A percentile compares a stretch with the other conserved stretches of the same genome.
Evolutionary conservation across 805 yeast species (phyloP).

Genomic region (Lipomyces yamanashiensis): DNA sequence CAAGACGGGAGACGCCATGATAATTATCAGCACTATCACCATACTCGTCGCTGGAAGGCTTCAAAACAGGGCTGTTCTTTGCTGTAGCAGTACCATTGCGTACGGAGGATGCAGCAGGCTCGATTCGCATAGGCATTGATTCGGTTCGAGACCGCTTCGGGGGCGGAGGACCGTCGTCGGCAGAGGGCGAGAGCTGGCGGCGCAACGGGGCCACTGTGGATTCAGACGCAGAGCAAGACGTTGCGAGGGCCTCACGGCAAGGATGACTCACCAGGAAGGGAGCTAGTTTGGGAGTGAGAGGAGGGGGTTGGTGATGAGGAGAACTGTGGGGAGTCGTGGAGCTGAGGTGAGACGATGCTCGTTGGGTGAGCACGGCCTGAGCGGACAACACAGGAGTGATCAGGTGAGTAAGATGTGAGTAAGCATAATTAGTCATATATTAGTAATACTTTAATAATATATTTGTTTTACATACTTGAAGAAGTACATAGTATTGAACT

Average conservation of each 20-base stretch:
- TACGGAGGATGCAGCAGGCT: conserved; percentile 7
- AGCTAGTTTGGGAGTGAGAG: neutral
- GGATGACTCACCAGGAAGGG: neutral
- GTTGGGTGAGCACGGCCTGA: too few relatives aligned
- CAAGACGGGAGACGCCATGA: conserved; percentile 43
- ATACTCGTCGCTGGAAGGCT: neutral
- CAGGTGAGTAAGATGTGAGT: too few relatives aligned
- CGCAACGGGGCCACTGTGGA: conserved; percentile 30
- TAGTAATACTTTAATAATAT: too few relatives aligned
- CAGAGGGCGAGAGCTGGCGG: conserved; percentile 21
- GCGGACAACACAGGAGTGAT: neutral
- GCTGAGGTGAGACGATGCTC: too few relatives aligned
- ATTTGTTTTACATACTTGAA: too few relatives aligned
- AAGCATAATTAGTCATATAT: too few relatives aligned
- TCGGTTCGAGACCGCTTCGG: conserved; percentile 28
- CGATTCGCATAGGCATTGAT: conserved; percentile 32
- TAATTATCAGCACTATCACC: conserved; percentile 25
- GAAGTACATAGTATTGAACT: too few relatives aligned
- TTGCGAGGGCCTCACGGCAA: conserved; percentile 10
- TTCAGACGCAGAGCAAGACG: conserved; percentile 2
- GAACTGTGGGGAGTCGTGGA: neutral
- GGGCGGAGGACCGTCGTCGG: conserved; percentile 12
- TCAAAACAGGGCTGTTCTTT: neutral
- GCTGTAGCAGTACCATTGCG: conserved; percentile 1
- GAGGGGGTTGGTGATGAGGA: neutral